Evolutionary conservation across 2,329 filamentous ascomycete species (phyloP).

Genomic region (Cercospora sp.): DNA sequence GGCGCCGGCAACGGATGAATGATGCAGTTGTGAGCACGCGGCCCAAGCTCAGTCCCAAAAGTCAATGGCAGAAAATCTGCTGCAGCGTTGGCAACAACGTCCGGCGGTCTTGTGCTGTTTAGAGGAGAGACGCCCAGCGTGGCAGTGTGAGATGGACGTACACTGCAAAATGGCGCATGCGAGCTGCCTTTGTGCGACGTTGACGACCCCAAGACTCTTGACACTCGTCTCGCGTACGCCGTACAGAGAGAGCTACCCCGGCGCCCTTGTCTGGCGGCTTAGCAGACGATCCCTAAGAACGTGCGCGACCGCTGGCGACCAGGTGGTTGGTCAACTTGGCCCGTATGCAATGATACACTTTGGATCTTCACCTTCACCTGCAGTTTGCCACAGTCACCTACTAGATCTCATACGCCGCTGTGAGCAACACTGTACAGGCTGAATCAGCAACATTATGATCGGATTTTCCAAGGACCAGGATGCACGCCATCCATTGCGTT

Average conservation of each 20-base stretch:
- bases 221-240: not conserved
- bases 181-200: not conserved
- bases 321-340: not conserved
- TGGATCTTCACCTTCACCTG: not conserved
- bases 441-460: not conserved
- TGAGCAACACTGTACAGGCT: not conserved
- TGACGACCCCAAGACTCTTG: not conserved
- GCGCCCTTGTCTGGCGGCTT: not conserved
- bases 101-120: not conserved
- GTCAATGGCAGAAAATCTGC: not conserved
- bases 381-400: not conserved
- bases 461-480: not conserved
- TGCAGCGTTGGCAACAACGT: not conserved
- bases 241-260: not conserved
- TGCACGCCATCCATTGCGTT: not conserved
- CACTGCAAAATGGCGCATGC: not conserved
- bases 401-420: not conserved
- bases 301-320: not conserved
- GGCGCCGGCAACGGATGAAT: not conserved
- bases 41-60: not conserved
- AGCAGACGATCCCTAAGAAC: not conserved
- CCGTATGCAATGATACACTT: not conserved
- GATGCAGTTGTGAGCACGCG: not conserved
- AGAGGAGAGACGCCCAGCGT: not conserved
- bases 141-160: not conserved